Conservation (phyloP, 129 eudicot genomes). For the Deinandra increscens region DNA sequence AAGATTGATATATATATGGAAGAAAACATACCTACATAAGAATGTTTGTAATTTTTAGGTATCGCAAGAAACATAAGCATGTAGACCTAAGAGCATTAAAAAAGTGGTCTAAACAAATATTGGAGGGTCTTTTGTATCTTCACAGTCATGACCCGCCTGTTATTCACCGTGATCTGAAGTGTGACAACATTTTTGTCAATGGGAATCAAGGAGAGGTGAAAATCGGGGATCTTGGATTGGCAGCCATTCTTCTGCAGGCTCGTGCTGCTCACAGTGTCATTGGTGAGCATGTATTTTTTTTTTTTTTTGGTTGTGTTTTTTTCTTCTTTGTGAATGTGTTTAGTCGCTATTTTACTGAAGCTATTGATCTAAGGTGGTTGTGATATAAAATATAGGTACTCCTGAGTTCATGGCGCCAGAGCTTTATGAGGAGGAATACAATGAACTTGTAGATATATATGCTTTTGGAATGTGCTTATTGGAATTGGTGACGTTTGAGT, state of each 20-base stretch:
- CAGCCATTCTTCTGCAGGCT: slow-evolving; percentile 83
- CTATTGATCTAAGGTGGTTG: slow-evolving; percentile 15
- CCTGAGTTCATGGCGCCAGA: slow-evolving; percentile 99
- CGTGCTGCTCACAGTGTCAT: slow-evolving; percentile 94
- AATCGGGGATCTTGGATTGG: slow-evolving; percentile 95
- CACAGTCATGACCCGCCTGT: slow-evolving; percentile 97
- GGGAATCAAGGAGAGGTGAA: slow-evolving; percentile 99
- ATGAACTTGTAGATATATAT: slow-evolving; percentile 95
- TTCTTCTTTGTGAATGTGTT: slow-evolving; percentile 7
- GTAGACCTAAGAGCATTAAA: slow-evolving; percentile 91
- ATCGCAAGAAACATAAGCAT: slow-evolving; percentile 90
- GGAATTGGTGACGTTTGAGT: slow-evolving; percentile 95
- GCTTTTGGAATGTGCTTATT: slow-evolving; percentile 99
- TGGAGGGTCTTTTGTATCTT: slow-evolving; percentile 94
- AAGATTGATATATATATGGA: neutral
- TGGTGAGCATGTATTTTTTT: slow-evolving; percentile 46
- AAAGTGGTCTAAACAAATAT: slow-evolving; percentile 95
- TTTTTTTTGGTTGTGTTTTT: neutral
- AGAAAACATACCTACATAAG: neutral
- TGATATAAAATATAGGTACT: slow-evolving; percentile 52
- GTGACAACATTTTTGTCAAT: slow-evolving; percentile 93
- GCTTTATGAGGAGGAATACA: slow-evolving; percentile 94
- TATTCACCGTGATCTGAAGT: slow-evolving; percentile 95
- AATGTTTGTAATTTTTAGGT: slow-evolving; percentile 40
- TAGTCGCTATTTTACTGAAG: neutral